Evolutionary conservation across 1,284 basidiomycete species (phyloP), one percentile per base, ranked within the genome.

Genomic region (Ceratobasidium sp.): DNA sequence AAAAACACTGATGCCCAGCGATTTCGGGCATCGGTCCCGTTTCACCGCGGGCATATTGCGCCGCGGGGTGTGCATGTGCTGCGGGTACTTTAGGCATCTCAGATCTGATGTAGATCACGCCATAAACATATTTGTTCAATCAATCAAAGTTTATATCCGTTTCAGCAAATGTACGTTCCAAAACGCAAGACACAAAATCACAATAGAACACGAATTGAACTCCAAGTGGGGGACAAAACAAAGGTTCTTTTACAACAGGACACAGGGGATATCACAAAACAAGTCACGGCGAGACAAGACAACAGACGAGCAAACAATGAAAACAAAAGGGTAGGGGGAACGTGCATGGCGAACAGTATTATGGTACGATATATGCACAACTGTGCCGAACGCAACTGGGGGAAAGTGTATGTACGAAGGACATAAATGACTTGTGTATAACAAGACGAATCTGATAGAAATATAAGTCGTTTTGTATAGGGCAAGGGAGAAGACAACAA

Each of bases 331-430:
- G 52, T 34, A 35, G 25, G 8, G 25, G 32, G n/a, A 17, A 25
- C 17, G 32, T 8, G 45, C 45, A 47, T 47, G 20, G 45, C 10
- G 22, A 22, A 47, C 17, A 40, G 8, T 40, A 52, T 54, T 34
- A 54, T 54, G 49, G 22, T 34, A 35, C 32, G 27, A 54, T 54
- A 54, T 54, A 54, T 50, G 49, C 49, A 50, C 49, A 50, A 50
- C 22, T 7, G 49, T 54, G 52, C 52, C 52, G 52, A 54, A 22
- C 52, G 52, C 52, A 54, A n/a, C n/a, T n/a, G n/a, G 52, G 52
- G 50, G 22, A 22, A 8, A 49, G 45, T n/a, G 45, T 25, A 49
- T 32, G 50, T 47, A 47, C 8, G n/a, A 47, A 20, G 45, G 38
- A 35, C 53, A 55, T 34, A 55, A 8, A n/a, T 53, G 22, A 13